Percentiles rank a stretch among this genome's conserved stretches.
phyloP scores from a whole-genome alignment of 2,329 filamentous ascomycete species.

The Fusarium transvaalense region DNA sequence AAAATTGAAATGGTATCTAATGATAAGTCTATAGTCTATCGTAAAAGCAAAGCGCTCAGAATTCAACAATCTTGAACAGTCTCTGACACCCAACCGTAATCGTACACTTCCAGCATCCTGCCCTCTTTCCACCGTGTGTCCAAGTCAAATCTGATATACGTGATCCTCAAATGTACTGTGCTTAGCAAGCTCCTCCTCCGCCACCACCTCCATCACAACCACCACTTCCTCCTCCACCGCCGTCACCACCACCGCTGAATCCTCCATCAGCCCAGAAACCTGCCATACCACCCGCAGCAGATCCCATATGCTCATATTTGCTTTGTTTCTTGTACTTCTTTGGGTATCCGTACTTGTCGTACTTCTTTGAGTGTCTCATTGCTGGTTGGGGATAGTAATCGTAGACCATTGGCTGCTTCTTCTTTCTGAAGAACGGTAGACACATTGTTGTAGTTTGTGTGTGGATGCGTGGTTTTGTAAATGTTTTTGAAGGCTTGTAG shows the following conservation, averaged over 20 bases:
- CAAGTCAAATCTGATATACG: not conserved
- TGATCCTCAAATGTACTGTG: rapidly evolving
- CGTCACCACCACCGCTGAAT: not conserved
- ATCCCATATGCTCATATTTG: not conserved
- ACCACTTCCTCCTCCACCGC: not conserved
- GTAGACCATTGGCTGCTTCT: not conserved
- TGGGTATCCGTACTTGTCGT: not conserved
- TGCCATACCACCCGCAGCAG: not conserved
- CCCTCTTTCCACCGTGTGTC: too few relatives aligned
- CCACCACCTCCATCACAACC: not conserved
- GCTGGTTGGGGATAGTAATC: not conserved
- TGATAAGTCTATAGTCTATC: not conserved
- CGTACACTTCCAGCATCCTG: not conserved
- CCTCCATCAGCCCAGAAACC: not conserved
- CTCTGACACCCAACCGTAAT: not conserved
- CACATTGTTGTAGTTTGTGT: not conserved
- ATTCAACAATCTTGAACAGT: not conserved
- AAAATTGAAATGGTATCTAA: not conserved
- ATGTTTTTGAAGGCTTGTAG: too few relatives aligned
- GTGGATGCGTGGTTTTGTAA: not conserved
- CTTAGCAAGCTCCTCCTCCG: not conserved
- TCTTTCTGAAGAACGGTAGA: not conserved
- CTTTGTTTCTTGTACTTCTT: not conserved
- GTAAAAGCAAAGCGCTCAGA: not conserved
- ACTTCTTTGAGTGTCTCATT: not conserved